These are phyloP conservation scores for Annulohypoxylon bovei DNA, from an alignment of 495 filamentous ascomycete genomes.

Conservation along the genomic window DNA sequence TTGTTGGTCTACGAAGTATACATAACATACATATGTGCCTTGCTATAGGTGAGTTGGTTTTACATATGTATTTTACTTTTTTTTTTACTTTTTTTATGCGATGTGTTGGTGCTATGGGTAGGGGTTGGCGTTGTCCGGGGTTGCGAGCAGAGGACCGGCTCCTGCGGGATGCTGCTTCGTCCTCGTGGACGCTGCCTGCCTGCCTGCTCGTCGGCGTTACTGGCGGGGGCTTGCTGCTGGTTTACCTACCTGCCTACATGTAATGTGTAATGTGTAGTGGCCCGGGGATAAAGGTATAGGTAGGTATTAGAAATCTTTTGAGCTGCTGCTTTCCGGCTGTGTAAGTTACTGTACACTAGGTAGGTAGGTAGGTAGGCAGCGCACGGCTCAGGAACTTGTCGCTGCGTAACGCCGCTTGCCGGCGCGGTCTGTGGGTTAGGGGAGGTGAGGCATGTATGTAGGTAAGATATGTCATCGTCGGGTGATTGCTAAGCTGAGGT, in stretches of 20 bases:
- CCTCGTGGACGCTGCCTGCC: not conserved
- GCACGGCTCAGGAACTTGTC: not conserved
- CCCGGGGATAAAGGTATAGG: too few species aligned
- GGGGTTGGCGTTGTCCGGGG: not conserved
- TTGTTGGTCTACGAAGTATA: not conserved
- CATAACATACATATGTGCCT: not conserved
- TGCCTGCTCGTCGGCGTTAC: not conserved
- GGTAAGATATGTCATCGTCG: not conserved
- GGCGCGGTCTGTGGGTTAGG: not conserved
- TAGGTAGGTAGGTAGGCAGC: not conserved
- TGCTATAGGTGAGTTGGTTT: not conserved
- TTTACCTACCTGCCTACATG: not conserved
- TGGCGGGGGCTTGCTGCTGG: not conserved
- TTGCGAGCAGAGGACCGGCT: constrained; percentile 1
- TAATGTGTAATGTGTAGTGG: not conserved
- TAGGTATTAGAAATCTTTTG: not conserved
- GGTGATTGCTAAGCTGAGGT: not conserved
- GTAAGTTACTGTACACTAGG: too few species aligned
- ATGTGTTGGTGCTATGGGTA: not conserved
- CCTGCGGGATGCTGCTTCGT: constrained; percentile 13
- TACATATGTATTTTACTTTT: not conserved
- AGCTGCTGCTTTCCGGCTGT: not conserved
- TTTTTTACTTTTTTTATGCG: not conserved
- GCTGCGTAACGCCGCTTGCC: not conserved
- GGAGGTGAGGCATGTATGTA: not conserved